Percentiles rank a stretch among this genome's conserved stretches.
Conservation (phyloP, 768 basidiomycete species). For the Tubosaeta sp. region DNA sequence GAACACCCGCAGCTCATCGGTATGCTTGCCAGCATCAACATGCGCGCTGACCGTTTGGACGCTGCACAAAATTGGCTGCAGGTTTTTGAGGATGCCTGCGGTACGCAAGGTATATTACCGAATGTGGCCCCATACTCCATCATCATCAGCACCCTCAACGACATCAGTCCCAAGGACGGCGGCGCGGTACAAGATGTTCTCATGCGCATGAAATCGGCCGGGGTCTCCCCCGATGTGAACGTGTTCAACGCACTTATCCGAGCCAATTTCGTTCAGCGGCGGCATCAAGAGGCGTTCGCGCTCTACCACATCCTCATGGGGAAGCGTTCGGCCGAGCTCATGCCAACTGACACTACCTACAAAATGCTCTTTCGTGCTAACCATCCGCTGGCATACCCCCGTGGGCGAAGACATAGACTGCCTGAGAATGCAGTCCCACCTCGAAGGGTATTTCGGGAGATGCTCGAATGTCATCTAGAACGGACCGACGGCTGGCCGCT, state of each 20-base stretch:
- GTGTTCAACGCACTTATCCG: conserved; percentile 50
- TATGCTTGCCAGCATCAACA: conserved; percentile 35
- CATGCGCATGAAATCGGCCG: conserved; percentile 36
- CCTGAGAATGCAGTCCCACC: conserved; percentile 29
- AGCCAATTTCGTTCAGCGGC: conserved; percentile 31
- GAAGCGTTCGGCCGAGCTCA: conserved; percentile 25
- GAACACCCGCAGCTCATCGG: conserved; percentile 33
- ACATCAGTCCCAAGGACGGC: conserved; percentile 27
- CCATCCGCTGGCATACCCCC: conserved; percentile 12
- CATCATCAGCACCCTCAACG: conserved; percentile 36
- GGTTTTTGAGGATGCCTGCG: conserved; percentile 23
- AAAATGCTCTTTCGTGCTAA: conserved; percentile 39
- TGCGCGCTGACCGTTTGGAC: conserved; percentile 30
- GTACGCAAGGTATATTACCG: conserved; percentile 8
- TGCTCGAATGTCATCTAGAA: conserved; percentile 35
- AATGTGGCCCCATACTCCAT: conserved; percentile 33
- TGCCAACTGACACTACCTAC: conserved; percentile 46
- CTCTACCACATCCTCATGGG: conserved; percentile 40
- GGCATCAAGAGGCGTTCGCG: conserved; percentile 36
- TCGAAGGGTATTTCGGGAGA: conserved; percentile 43
- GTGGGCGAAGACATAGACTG: conserved; percentile 21
- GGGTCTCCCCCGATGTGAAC: conserved; percentile 34
- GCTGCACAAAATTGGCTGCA: conserved; percentile 29
- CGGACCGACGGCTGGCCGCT: conserved; percentile 14
- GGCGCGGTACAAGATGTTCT: conserved; percentile 35